A percentile compares a stretch with the other conserved stretches of the same genome.
phyloP scores from a whole-genome alignment of 1,284 basidiomycete species.

The Cryptococcus jaspeensis region DNA sequence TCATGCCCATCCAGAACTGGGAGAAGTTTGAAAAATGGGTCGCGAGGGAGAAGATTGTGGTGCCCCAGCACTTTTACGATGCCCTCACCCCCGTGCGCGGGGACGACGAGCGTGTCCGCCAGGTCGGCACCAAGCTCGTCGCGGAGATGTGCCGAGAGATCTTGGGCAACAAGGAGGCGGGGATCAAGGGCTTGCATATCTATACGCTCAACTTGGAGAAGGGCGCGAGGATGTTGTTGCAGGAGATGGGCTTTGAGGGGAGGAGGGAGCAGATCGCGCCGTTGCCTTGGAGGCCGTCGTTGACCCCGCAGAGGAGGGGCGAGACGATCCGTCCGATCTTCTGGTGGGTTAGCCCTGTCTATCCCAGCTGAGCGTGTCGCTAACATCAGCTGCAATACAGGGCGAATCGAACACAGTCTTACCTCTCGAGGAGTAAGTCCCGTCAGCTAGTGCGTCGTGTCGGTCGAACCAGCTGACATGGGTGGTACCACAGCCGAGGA shows the following conservation, averaged over 20 bases:
- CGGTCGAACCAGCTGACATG: conserved; percentile 2
- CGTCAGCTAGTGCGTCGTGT: too few species aligned
- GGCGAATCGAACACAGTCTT: conserved; percentile 89
- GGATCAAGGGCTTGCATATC: conserved; percentile 85
- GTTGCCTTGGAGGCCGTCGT: conserved; percentile 88
- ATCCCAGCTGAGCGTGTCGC: conserved; percentile 70
- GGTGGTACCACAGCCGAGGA: conserved; percentile 60
- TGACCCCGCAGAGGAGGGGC: conserved; percentile 80
- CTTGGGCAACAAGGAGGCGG: conserved; percentile 67
- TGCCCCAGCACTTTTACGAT: conserved; percentile 78
- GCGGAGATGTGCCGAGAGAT: conserved; percentile 84
- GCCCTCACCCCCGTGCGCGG: conserved; percentile 86
- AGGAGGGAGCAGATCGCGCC: conserved; percentile 83
- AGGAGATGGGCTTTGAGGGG: conserved; percentile 80
- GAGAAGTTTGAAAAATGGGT: conserved; percentile 94
- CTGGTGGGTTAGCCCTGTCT: conserved; percentile 76
- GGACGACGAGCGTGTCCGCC: conserved; percentile 85
- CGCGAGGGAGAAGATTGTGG: conserved; percentile 76
- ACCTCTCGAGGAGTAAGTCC: conserved; percentile 69
- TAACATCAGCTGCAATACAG: conserved; percentile 71
- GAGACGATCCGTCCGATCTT: conserved; percentile 91
- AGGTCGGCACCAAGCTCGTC: conserved; percentile 81
- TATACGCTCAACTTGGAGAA: conserved; percentile 99
- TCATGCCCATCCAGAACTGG: conserved; percentile 98
- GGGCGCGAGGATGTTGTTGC: conserved; percentile 86